phyloP scores from a whole-genome alignment of 1,139 yeast genomes.

The Candida glucosophila region DNA sequence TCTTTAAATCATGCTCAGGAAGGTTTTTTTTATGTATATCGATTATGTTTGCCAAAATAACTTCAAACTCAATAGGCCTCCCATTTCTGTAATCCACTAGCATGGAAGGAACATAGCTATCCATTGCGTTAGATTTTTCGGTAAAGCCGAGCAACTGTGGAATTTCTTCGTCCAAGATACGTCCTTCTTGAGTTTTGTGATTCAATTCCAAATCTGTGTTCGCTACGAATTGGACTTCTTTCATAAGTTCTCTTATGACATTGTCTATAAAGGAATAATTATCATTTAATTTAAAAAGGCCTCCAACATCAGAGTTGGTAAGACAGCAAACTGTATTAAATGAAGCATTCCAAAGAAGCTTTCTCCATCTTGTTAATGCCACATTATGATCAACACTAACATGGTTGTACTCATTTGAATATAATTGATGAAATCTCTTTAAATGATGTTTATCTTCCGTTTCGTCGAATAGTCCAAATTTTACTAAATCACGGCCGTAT shows the following conservation, averaged over 20 bases:
- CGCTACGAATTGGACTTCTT: slow-evolving; percentile 15
- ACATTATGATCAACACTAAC: slow-evolving; percentile 6
- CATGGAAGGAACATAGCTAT: slow-evolving; percentile 25
- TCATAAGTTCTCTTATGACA: slow-evolving; percentile 16
- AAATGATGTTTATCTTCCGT: slow-evolving; percentile 5
- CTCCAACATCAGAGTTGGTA: slow-evolving; percentile 22
- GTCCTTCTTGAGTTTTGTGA: slow-evolving; percentile 5
- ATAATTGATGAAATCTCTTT: slow-evolving; percentile 15
- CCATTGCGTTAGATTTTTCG: slow-evolving; percentile 11
- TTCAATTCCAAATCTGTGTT: slow-evolving; percentile 13
- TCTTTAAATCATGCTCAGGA: slow-evolving; percentile 4
- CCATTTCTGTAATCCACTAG: slow-evolving; percentile 23
- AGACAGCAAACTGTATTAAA: slow-evolving; percentile 26
- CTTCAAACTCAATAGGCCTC: slow-evolving; percentile 24
- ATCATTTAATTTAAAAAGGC: slow-evolving; percentile 10
- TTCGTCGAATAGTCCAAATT: slow-evolving; percentile 8
- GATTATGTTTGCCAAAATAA: slow-evolving; percentile 19
- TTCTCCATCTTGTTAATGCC: slow-evolving; percentile 18
- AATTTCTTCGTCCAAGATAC: slow-evolving; percentile 11
- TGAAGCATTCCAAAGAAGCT: slow-evolving; percentile 27
- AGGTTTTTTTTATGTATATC: slow-evolving; percentile 6
- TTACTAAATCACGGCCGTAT: slow-evolving; percentile 21
- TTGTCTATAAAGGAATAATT: slow-evolving; percentile 10
- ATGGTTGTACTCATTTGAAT: slow-evolving; percentile 10
- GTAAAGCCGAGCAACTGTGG: slow-evolving; percentile 10